Base-by-base conservation (phyloP, 345 rosid genomes). In the Ceriops decandra region DNA sequence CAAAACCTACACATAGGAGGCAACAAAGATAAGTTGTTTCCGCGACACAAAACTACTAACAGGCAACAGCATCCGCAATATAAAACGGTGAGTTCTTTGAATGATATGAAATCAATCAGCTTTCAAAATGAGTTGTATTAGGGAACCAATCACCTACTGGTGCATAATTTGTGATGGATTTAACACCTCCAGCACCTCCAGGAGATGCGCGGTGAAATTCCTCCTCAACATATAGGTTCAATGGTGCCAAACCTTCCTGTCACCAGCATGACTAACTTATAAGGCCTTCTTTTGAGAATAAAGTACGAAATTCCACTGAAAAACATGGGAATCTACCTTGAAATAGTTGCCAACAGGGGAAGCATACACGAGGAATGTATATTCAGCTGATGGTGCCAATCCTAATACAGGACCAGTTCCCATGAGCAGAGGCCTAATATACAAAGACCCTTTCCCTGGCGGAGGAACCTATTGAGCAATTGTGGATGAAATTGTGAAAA, bases 351-450 rank as follows among this genome's bases (percentile, higher is more conserved):
- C 80, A 0, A 82, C 77, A 16, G 83, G 81, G 22, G 81, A 90
- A 52, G 90, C 87, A 67, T 74, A 92, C 7, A 85, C 65, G 26
- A 90, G 85, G 70, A 92, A 92, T 11, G 89, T 87, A 80, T 70
- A 87, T 68, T 90, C 96, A 7, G 92, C 74, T 26, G 98, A 92
- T 4, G 96, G 84, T 7, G 84, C 85, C 65, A 92, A 71, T 36
- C 96, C 96, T 75, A 90, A 70, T 31, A 81, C 59, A 64, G 95
- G 82, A 47, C 96, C 98, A 49, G 77, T 87, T 73, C 98, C 98
- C 5, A 88, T 59, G 52, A 92, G 95, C 82, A 92, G 64, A 3
- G 96, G 95, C 84, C 95, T 87, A 1, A 92, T 79, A 74, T 92
- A 92, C 73, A 92, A 42, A 1, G 92, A 77, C 32, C 95, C 98